Evolutionary conservation across 1,139 yeast species (phyloP), one percentile per base, ranked within the genome.

Genomic region (Candida sanyaensis): DNA sequence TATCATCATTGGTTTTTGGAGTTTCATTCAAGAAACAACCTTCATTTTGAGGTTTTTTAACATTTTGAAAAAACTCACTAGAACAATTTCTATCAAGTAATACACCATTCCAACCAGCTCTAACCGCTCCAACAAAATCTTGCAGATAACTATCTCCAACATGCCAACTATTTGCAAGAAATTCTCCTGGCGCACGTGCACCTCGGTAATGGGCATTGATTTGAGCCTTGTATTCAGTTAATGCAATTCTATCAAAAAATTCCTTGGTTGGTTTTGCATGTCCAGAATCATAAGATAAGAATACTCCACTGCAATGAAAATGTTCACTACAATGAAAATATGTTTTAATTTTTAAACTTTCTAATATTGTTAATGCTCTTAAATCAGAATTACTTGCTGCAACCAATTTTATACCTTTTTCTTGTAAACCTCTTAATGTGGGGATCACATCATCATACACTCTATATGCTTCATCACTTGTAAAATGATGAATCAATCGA

Each of bases 371-470:
- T 27, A 61, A 55, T 10, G 80, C 77, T 12, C 84, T 60, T 1
- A 78, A 72, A 60, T 86, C 91, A 0, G 89, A 83, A 59, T 86
- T 86, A 51, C 86, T 80, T 13, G 82, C 69, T 2, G 80, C 73
- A 2, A 81, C 75, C 13, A 81, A 46, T 2, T 65, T 59, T 4
- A 78, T 62, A n/a, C 67, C 65, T 13, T 64, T 57, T 2, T 54
- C 50, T 27, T 64, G 59, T 27, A 79, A 61, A 6, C 57, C 57
- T 27, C 63, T 51, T 32, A 85, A 61, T 2, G 83, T 71, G 1
- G 80, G 78, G 1, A 71, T 52, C 2, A 84, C 82, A 59, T 84
- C 91, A 3, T 74, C 76, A 55, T 68, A 83, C 3, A 82, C 67
- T 10, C 56, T 58, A 59, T 84, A 86, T 0, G 86, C 88, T 2